These are phyloP conservation scores for Neurospora sp. DNA, from an alignment of 495 filamentous ascomycete species.

Conservation along the genomic window DNA sequence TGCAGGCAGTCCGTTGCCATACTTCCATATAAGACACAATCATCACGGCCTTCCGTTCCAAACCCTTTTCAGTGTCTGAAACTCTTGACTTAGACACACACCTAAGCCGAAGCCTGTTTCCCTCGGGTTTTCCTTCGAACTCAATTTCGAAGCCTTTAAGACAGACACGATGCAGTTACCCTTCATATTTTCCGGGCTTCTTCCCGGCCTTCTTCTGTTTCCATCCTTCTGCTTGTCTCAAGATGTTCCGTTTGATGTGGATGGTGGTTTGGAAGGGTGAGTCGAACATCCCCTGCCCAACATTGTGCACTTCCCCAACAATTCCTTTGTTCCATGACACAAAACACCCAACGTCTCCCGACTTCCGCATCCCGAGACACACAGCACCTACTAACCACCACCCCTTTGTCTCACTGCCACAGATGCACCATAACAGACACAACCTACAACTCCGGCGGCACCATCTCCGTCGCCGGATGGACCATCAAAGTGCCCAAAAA, in stretches of 20 bases:
- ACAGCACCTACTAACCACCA: background rate
- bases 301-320: background rate
- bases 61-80: background rate
- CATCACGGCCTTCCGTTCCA: background rate
- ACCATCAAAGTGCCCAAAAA: slow-evolving; percentile 32
- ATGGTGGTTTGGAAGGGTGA: background rate
- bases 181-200: too few species aligned
- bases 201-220: background rate
- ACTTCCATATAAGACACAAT: background rate
- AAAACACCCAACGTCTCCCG: too few species aligned
- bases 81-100: background rate
- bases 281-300: too few species aligned
- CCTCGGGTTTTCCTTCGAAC: background rate
- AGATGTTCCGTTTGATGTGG: background rate
- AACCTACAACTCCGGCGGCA: slow-evolving; percentile 28
- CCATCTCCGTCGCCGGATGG: slow-evolving; percentile 27
- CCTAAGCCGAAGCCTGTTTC: background rate
- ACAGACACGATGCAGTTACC: background rate
- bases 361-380: background rate
- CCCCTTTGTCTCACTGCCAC: background rate
- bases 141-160: background rate
- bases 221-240: background rate
- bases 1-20: background rate
- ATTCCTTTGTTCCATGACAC: background rate
- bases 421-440: slow-evolving; percentile 18